Conservation (phyloP, 495 filamentous ascomycete species). For the Neurospora terricola region DNA sequence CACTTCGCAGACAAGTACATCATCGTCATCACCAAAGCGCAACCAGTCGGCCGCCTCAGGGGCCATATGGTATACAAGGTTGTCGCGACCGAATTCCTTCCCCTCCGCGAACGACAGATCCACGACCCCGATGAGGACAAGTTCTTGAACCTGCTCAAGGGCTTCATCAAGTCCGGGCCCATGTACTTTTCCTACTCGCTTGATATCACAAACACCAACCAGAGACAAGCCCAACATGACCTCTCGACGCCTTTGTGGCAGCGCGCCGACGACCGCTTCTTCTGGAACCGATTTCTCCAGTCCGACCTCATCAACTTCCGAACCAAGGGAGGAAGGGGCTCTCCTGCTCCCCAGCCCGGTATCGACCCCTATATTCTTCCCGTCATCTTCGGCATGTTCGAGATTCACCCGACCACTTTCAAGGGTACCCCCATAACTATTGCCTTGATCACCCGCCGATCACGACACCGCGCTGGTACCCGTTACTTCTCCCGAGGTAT, state of each 20-base stretch:
- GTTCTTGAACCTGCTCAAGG: conserved; percentile 70
- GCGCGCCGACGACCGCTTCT: conserved; percentile 91
- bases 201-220: conserved; percentile 90
- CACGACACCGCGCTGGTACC: conserved; percentile 77
- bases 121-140: conserved; percentile 89
- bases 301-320: conserved; percentile 86
- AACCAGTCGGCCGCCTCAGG: conserved; percentile 79
- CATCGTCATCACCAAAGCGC: conserved; percentile 88
- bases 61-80: conserved; percentile 93
- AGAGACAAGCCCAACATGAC: conserved; percentile 73
- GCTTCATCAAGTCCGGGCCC: conserved; percentile 66
- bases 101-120: conserved; percentile 82
- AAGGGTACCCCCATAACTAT: conserved; percentile 76
- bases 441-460: conserved; percentile 77
- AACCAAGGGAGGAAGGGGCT: conserved; percentile 36
- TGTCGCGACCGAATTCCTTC: conserved; percentile 82
- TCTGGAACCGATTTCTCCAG: conserved; percentile 93
- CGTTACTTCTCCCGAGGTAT: conserved; percentile 90
- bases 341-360: conserved; percentile 58
- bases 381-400: conserved; percentile 88
- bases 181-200: conserved; percentile 98
- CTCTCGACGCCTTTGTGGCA: conserved; percentile 70
- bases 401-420: conserved; percentile 70
- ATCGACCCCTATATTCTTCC: conserved; percentile 92
- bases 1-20: conserved; percentile 75